Conservation (phyloP, 2,329 filamentous ascomycete genomes). For the Colletotrichum gigasporum region DNA sequence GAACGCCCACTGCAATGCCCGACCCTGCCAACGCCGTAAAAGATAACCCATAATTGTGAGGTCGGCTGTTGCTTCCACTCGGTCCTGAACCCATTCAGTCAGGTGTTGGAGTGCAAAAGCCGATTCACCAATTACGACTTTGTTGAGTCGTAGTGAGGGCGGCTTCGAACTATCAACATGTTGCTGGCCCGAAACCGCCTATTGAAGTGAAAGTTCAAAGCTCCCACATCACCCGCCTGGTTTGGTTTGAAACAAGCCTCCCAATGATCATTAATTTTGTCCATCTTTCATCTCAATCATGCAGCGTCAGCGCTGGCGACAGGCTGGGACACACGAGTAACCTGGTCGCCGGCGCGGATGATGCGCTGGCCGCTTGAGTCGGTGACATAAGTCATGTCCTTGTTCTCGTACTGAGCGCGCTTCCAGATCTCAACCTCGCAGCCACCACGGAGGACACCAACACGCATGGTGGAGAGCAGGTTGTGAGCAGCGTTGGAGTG, state of each 20-base stretch:
- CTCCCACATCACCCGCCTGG: not conserved
- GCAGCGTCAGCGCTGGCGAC: conserved; percentile 86
- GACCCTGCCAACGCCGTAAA: conserved; percentile 28
- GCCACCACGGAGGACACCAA: conserved; percentile 86
- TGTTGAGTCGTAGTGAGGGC: not conserved
- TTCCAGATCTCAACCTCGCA: conserved; percentile 96
- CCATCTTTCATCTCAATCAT: conserved; percentile 46
- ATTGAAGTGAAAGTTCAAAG: conserved; percentile 1
- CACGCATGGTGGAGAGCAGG: conserved; percentile 85
- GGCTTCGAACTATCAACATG: not conserved
- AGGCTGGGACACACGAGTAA: conserved; percentile 84
- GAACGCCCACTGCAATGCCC: conserved; percentile 27
- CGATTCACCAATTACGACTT: not conserved
- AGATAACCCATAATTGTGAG: conserved; percentile 21
- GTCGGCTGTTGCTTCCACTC: conserved; percentile 2
- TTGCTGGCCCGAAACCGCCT: no score
- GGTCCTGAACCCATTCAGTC: not conserved
- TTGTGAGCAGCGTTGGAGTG: conserved; percentile 93
- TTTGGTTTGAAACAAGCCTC: not conserved
- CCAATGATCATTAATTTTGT: conserved; percentile 8
- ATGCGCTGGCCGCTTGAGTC: conserved; percentile 85
- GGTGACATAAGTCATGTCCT: conserved; percentile 82
- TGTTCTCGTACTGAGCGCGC: conserved; percentile 84
- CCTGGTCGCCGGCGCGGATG: conserved; percentile 84
- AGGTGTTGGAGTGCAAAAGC: not conserved